Conservation (phyloP, 768 basidiomycete species). For the Pulveroboletus sp. region DNA sequence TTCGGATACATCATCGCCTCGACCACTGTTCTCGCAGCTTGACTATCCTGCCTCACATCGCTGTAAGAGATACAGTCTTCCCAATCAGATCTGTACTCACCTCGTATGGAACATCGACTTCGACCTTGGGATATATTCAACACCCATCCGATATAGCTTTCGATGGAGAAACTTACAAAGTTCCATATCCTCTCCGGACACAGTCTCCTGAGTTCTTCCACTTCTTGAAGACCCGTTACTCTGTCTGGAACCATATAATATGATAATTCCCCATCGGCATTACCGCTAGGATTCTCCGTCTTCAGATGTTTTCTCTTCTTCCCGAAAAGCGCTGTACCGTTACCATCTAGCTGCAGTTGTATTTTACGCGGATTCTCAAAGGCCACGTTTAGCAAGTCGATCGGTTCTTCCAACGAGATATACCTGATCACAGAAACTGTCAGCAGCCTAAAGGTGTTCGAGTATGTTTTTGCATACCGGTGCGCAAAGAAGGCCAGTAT, state of each 20-base stretch:
- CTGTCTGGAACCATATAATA: slow-evolving; percentile 87
- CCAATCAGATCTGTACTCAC: slow-evolving; percentile 35
- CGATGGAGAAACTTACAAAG: slow-evolving; percentile 52
- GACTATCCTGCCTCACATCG: slow-evolving; percentile 53
- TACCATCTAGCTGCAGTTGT: slow-evolving; percentile 42
- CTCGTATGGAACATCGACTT: slow-evolving; percentile 78
- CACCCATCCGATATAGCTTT: background rate
- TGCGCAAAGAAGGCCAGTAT: slow-evolving; percentile 78
- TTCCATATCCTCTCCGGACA: slow-evolving; percentile 85
- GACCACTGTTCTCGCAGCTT: slow-evolving; percentile 46
- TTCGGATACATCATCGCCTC: slow-evolving; percentile 76
- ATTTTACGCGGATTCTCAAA: slow-evolving; percentile 93
- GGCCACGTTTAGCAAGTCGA: slow-evolving; percentile 89
- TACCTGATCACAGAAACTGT: slow-evolving; percentile 43
- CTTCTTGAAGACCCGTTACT: slow-evolving; percentile 68
- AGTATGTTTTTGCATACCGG: slow-evolving; percentile 38
- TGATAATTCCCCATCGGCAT: slow-evolving; percentile 11
- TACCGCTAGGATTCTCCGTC: background rate
- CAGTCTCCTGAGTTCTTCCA: slow-evolving; percentile 71
- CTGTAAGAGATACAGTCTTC: slow-evolving; percentile 2
- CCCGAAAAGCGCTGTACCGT: slow-evolving; percentile 41
- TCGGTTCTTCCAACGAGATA: slow-evolving; percentile 69
- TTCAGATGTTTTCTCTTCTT: slow-evolving; percentile 36
- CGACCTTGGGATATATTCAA: slow-evolving; percentile 48
- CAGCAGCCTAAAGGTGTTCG: background rate